Evolutionary conservation across 345 rosid species (phyloP).

Genomic region (Euclidium syriacum): DNA sequence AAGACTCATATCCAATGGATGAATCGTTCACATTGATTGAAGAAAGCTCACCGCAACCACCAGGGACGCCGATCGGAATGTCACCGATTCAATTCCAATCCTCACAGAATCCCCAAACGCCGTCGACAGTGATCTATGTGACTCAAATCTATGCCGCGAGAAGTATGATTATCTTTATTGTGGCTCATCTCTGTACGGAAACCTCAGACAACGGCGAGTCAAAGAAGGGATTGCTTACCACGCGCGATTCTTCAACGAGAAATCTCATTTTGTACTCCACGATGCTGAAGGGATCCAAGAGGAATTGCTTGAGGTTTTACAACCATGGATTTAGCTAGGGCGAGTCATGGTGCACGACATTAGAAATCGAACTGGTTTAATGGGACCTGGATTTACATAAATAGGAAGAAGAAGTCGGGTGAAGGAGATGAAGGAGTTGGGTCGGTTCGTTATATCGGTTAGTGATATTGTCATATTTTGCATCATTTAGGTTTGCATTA

Average conservation of each 20-base stretch:
- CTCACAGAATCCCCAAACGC: constrained; percentile 35
- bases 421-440: no score
- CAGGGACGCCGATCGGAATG: constrained; percentile 39
- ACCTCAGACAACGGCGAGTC: constrained; percentile 58
- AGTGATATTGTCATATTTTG: no score
- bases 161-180: constrained; percentile 64
- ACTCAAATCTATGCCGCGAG: constrained; percentile 25
- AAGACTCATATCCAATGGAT: constrained; percentile 52
- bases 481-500: no score
- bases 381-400: no score
- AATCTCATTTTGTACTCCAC: constrained; percentile 61
- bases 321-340: constrained; percentile 81
- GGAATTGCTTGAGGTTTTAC: constrained; percentile 59
- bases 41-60: constrained; percentile 38
- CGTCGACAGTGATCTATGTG: constrained; percentile 28
- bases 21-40: constrained; percentile 37
- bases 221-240: constrained; percentile 76
- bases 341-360: constrained; percentile 65
- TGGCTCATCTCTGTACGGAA: no score
- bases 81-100: constrained; percentile 43
- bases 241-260: constrained; percentile 52
- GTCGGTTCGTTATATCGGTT: no score
- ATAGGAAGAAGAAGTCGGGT: no score
- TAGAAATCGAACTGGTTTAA: no score
- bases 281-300: constrained; percentile 70